Base-by-base conservation (phyloP, 164 flowering plant genomes). In the Cinnamomum micranthum region DNA sequence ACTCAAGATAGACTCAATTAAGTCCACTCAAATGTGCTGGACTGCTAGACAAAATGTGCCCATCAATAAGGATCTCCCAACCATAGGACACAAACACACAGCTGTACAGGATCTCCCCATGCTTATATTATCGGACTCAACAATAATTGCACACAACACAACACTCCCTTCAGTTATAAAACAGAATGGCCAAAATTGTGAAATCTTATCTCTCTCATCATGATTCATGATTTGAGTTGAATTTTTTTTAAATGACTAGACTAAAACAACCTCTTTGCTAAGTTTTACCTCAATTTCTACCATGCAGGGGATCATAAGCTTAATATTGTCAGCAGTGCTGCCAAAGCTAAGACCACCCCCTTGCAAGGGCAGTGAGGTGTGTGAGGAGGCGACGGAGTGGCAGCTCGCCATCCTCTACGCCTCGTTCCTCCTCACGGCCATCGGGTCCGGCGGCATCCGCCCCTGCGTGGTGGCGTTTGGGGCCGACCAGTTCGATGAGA, bases 401-500 rank as follows among this genome's bases (percentile, higher is more conserved):
- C 98, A 93, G 71, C 74, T 88, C 15, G 88, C 85, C 23, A 73
- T 93, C 62, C 87, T 93, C 35, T 91, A 91, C 77, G 74, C 60
- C 0, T 85, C 93, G 15, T 85, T 93, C 0, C 78, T 89, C 0
- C 87, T 93, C 0, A 80, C 85, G 2, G 93, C 96, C 0, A 3
- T 93, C 0, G 96, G 97, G 28, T 77, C 96, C 13, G 97, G 97
- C 0, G 97, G 97, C 58, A 91, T 90, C 81, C 89, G 97, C 23
- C 97, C 98, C 50, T 93, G 96, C 64, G 91, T 89, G 51, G 94
- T 87, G 47, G 88, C 95, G 19, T 93, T 91, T 65, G 97, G 96
- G 65, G 97, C 97, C 2, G 94, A 93, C 80, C 97, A 93, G 73
- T 90, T 90, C 67, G 96, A 90, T 55, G 93, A 88, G 52, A 71